Evolutionary conservation across 352 stramenopile genomes (phyloP), one percentile per base, ranked within the genome.

Genomic region (Phytopythium montanum): DNA sequence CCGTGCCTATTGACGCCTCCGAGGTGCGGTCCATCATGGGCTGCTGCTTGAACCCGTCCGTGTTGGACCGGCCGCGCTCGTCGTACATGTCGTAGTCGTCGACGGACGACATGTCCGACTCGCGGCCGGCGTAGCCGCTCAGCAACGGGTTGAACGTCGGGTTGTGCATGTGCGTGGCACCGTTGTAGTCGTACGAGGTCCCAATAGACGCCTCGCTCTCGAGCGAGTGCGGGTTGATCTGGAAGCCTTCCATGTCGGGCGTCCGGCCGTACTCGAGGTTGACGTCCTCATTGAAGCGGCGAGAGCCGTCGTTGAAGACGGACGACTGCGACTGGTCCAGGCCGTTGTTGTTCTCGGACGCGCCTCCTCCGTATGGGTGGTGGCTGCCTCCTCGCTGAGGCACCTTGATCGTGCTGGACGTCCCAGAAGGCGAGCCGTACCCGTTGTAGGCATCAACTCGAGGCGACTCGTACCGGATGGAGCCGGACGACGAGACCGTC

Each of bases 81-180:
- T 72, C 68, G 33, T 72, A 79, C 62, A 72, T 74, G 59, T 68
- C 70, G 57, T 79, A 82, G n/a, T 85, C 69, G 28, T 84, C 71
- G 54, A 88, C 72, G 29, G 74, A 86, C 13, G 80, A 90, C 44
- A 87, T 25, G 39, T 90, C 80, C 26, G 77, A 87, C 54, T 85
- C 80, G 19, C 79, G 79, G 1, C 59, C 64, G 5, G 33, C 33
- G 48, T 80, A 79, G 31, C 69, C 72, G 59, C 60, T 73, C 16
- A 72, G 51, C 10, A 75, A 65, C 7, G 72, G 72, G 4, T 72
- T 75, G 54, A 80, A 79, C n/a, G 66, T 41, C 45, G 70, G 60
- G 54, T 79, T 69, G 38, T 68, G 50, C 54, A 69, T 68, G 63
- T 75, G 59, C 31, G 50, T 56, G 33, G 61, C 46, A 7, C 70